Evolutionary conservation across 2,329 filamentous ascomycete genomes (phyloP), one percentile per base, ranked within the genome.

Genomic region (Chrysoporthe deuterocubensis): DNA sequence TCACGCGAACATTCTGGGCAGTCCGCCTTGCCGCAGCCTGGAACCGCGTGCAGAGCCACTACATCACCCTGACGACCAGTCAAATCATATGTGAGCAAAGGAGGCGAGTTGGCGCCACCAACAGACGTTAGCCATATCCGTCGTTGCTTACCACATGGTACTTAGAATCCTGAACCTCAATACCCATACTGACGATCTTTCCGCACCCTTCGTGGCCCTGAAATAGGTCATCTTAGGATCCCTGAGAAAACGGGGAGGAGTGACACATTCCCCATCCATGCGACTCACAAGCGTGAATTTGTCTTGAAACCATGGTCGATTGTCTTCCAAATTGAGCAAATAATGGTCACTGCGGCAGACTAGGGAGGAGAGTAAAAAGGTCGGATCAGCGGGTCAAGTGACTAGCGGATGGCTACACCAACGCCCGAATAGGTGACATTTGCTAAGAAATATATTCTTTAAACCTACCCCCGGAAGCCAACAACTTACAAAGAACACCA

Each of bases 1-100:
- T 80, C 78, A 0, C 78, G 75, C 2, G 76, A 78, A 60, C 81
- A 83, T 66, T 82, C 80, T 0, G 75, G 63, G 70, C 79, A 81
- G 26, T 71, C 70, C 3, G 66, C 42, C 4, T 67, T 40, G 4
- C 75, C 75, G 65, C 79, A 81, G 11, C 78, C 76, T 9, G 76
- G 75, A 32, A 77, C 73, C 1, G 72, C 72, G 65, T 76, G 71
- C 34, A 78, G 71, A 9, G 74, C 75, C 26, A 78, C 76, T 13
- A 75, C 67, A 57, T 78, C 76, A 2, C 76, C 76, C 73, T 74
- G 54, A 37, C 21, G 26, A 26, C 34, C 16, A 58, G 54, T 14
- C 21, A 11, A 14, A 37, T 40, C 26, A 13, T 1, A 8, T 26
- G 26, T 21, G 9, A 44, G 59, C n/a, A 34, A 43, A 62, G 7